Percentiles rank a stretch among this genome's conserved stretches.
Evolutionary conservation across 352 stramenopile genomes (phyloP).

Genomic region (Phytopythium aichiense): DNA sequence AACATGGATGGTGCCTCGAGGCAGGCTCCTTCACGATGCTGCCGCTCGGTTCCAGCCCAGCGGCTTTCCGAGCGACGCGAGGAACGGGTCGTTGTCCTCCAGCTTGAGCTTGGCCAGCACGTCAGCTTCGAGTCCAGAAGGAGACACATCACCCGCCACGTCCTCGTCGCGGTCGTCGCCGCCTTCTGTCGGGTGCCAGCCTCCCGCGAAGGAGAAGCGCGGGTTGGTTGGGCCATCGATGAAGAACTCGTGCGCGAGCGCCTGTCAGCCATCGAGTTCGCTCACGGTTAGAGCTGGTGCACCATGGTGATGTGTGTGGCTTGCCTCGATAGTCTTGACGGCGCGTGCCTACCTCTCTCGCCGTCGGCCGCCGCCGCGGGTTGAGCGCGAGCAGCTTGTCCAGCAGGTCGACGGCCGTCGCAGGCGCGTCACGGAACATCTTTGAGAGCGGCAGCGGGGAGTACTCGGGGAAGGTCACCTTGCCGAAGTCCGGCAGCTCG

Average conservation of each 20-base stretch:
- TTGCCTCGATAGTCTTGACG: not conserved
- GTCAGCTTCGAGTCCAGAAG: not conserved
- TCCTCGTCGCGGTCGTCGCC: not conserved
- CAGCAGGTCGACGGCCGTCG: constrained; percentile 47
- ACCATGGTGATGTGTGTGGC: not conserved
- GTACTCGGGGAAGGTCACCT: constrained; percentile 64
- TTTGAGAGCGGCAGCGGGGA: constrained; percentile 29
- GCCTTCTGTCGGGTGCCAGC: not conserved
- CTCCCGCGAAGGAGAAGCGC: constrained; percentile 14
- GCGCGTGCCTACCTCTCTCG: constrained; percentile 25
- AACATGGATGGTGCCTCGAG: not conserved
- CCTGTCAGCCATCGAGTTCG: constrained; percentile 15
- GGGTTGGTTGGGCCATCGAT: constrained; percentile 24
- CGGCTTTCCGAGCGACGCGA: constrained; percentile 31
- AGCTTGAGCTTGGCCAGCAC: constrained; percentile 1
- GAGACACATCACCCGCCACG: not conserved
- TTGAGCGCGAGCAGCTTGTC: constrained; percentile 31
- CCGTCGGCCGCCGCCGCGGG: constrained; percentile 30
- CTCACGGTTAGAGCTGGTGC: not conserved
- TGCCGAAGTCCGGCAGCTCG: constrained; percentile 59
- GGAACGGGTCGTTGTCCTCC: constrained; percentile 18
- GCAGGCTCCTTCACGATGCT: not conserved
- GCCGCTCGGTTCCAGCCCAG: constrained; percentile 7
- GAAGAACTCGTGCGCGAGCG: constrained; percentile 43
- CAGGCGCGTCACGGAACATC: constrained; percentile 44